A percentile compares a stretch with the other conserved stretches of the same genome.
Evolutionary conservation across 805 yeast species (phyloP).

Genomic region (Ogataea corticis): DNA sequence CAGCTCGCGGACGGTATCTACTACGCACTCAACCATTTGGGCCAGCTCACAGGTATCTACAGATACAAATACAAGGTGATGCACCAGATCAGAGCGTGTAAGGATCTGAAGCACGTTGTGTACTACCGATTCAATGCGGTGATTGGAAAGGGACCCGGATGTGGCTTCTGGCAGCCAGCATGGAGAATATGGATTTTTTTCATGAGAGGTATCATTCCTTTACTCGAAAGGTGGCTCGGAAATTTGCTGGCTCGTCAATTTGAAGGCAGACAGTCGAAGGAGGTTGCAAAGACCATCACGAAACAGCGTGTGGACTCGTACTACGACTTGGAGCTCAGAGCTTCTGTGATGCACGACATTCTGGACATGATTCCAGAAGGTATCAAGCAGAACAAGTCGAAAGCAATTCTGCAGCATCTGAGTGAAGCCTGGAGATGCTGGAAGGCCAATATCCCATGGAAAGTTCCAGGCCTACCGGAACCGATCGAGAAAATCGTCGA

Average conservation of each 20-base stretch:
- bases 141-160: slow-evolving; percentile 98
- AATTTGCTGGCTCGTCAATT: slow-evolving; percentile 89
- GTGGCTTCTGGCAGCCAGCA: slow-evolving; percentile 99
- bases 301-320: slow-evolving; percentile 95
- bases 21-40: slow-evolving; percentile 88
- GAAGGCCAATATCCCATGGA: slow-evolving; percentile 99
- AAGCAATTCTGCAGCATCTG: slow-evolving; percentile 85
- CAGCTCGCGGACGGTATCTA: slow-evolving; percentile 94
- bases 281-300: slow-evolving; percentile 89
- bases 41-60: slow-evolving; percentile 94
- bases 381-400: slow-evolving; percentile 80
- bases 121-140: slow-evolving; percentile 78
- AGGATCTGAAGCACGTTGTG: slow-evolving; percentile 90
- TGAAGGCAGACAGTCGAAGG: slow-evolving; percentile 92
- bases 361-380: slow-evolving; percentile 97
- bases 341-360: slow-evolving; percentile 93
- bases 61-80: slow-evolving; percentile 95
- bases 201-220: slow-evolving; percentile 86
- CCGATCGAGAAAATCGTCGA: slow-evolving; percentile 86
- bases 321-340: slow-evolving; percentile 88
- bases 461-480: slow-evolving; percentile 92
- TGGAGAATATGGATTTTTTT: slow-evolving; percentile 97
- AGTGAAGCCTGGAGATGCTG: slow-evolving; percentile 99
- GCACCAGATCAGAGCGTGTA: slow-evolving; percentile 97
- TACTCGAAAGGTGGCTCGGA: slow-evolving; percentile 93